phyloP scores from a whole-genome alignment of 2,329 filamentous ascomycete species.

The Basipetospora sp. region DNA sequence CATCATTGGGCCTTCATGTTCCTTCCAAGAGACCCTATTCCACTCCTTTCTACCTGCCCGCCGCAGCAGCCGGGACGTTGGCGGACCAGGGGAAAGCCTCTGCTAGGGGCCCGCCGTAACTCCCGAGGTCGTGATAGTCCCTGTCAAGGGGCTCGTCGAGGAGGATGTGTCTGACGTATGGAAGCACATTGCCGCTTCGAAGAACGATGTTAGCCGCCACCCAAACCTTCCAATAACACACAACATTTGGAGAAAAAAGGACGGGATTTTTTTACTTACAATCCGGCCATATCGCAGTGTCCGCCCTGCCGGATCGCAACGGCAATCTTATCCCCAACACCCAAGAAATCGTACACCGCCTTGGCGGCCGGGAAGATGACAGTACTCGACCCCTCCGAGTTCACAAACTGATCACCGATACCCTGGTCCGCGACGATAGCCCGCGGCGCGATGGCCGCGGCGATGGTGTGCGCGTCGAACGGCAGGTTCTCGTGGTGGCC shows the following conservation, averaged over 20 bases:
- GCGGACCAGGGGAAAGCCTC: slow-evolving; percentile 32
- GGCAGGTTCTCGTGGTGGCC: slow-evolving; percentile 40
- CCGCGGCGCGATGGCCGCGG: slow-evolving; percentile 41
- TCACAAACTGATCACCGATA: slow-evolving; percentile 31
- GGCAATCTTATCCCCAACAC: slow-evolving; percentile 32
- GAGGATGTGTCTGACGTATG: slow-evolving; percentile 32
- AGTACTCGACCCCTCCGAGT: slow-evolving; percentile 33
- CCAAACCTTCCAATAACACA: too few species aligned
- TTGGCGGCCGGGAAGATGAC: slow-evolving; percentile 28
- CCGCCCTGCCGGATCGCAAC: slow-evolving; percentile 31
- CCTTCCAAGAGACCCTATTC: neutral
- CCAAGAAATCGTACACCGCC: slow-evolving; percentile 33
- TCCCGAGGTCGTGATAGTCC: slow-evolving; percentile 29
- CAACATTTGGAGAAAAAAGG: neutral
- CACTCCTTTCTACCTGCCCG: neutral
- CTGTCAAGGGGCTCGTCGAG: slow-evolving; percentile 29
- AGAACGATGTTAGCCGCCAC: neutral
- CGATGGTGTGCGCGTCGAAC: slow-evolving; percentile 43
- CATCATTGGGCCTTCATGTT: too few species aligned
- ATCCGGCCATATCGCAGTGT: slow-evolving; percentile 34
- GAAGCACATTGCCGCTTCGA: slow-evolving; percentile 20
- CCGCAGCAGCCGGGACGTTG: slow-evolving; percentile 18
- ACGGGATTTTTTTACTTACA: too few species aligned
- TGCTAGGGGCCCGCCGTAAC: slow-evolving; percentile 28
- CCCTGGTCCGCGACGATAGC: slow-evolving; percentile 42